Base-by-base conservation (phyloP, 2,329 filamentous ascomycete species). In the Graphilbum sp. region DNA sequence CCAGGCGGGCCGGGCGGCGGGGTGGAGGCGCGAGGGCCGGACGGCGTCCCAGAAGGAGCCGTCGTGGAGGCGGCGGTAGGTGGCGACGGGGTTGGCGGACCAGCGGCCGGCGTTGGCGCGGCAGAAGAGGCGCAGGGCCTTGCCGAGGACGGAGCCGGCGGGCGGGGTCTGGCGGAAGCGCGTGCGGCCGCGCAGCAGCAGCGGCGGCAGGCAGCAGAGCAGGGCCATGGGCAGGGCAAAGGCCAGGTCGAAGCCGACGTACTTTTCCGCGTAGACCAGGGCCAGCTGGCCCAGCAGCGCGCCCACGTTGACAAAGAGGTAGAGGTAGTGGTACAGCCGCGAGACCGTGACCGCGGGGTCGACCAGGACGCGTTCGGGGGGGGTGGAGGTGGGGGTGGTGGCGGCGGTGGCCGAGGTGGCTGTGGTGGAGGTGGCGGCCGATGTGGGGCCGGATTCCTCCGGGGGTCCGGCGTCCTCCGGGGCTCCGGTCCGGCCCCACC, bases 181-280 rank as follows among this genome's bases (percentile, higher is more conserved):
- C 60, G 64, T 36, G 72, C 70, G 43, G 40, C 62, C 49, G 44
- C 64, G 60, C 32, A 81, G 61, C 8, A 81, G 59, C 0, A 68
- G 34, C 0, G 75, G 76, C 45, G 74, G 69, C 12, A 69, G 46
- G 41, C 68, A 63, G 56, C 77, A 79, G 49, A 79, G 57, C 42
- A 72, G 54, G 3, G 62, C 46, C 37, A n/a, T n/a, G 10, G 58
- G 55, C 36, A 62, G 51, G 47, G 64, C 45, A 59, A 66, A 86
- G 0, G 79, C 67, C 19, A 80, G 65, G 75, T 76, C 86, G 62
- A 82, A 85, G 8, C 79, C 79, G 35, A 83, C 67, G 43, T 81
- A 82, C 52, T 79, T 78, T 56, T 85, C 80, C 2, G 78, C 72
- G 50, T 81, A 86, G 25, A 75, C 75, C 72, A 79, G 84, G 32